Evolutionary conservation across 179 eudicot genomes (phyloP).

Genomic region (Camellia oleifera): DNA sequence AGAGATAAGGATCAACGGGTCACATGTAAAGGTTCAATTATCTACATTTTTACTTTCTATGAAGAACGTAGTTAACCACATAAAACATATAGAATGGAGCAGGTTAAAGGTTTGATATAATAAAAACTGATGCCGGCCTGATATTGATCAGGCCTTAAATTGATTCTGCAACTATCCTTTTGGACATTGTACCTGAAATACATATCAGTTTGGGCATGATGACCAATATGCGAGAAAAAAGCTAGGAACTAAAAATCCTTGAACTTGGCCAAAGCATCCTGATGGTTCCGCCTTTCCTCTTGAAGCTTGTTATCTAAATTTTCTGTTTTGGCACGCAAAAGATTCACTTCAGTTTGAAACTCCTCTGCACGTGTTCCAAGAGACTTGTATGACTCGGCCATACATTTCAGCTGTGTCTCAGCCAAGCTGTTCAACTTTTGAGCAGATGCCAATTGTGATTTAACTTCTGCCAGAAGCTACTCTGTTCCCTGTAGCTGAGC

Average conservation of each 20-base stretch:
- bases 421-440: conserved; percentile 65
- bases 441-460: conserved; percentile 61
- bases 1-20: not conserved
- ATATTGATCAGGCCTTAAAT: not conserved
- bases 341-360: conserved; percentile 57
- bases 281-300: conserved; percentile 56
- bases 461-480: conserved; percentile 57
- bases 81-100: not conserved
- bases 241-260: conserved; percentile 47
- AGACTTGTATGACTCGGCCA: conserved; percentile 88
- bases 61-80: not conserved
- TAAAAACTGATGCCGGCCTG: not conserved
- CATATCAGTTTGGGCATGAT: not conserved
- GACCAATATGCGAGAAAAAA: not conserved
- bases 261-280: conserved; percentile 64
- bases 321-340: conserved; percentile 43
- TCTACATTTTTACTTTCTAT: not conserved
- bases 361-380: conserved; percentile 76
- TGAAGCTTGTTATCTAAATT: conserved; percentile 62
- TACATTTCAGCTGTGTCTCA: conserved; percentile 95
- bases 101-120: not conserved
- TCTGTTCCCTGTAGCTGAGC: conserved; percentile 66
- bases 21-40: not conserved
- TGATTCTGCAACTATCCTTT: not conserved
- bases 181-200: too few relatives aligned